A percentile compares a stretch with the other conserved stretches of the same genome.
Evolutionary conservation across 257 asterid genomes (phyloP).

Genomic region (Nicotiana attenuata): DNA sequence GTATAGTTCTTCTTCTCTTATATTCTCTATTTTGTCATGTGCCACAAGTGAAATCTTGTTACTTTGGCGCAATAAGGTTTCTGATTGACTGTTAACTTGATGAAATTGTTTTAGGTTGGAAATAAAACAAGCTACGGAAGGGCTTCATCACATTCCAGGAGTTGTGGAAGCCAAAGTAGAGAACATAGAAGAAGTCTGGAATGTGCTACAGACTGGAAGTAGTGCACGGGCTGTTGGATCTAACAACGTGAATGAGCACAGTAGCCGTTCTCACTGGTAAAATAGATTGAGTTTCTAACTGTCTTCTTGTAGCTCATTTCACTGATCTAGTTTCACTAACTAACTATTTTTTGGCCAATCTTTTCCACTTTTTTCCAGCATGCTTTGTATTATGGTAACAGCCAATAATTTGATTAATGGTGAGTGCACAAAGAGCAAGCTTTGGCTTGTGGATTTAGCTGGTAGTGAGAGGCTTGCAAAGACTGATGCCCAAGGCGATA

Average conservation of each 20-base stretch:
- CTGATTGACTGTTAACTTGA: background rate
- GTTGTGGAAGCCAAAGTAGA: constrained; percentile 84
- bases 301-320: background rate
- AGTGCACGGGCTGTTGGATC: constrained; percentile 92
- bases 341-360: background rate
- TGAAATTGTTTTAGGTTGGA: constrained; percentile 55
- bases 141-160: constrained; percentile 88
- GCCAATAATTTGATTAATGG: constrained; percentile 67
- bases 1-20: constrained; percentile 30
- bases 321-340: background rate
- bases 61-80: background rate
- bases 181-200: constrained; percentile 75
- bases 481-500: constrained; percentile 95
- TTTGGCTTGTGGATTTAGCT: constrained; percentile 99
- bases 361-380: constrained; percentile 37
- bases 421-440: constrained; percentile 91
- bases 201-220: constrained; percentile 90
- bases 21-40: constrained; percentile 5
- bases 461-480: constrained; percentile 98
- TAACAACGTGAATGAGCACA: constrained; percentile 92
- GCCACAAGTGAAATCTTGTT: background rate
- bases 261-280: constrained; percentile 99
- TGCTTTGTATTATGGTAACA: constrained; percentile 84
- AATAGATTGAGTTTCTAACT: background rate
- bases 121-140: constrained; percentile 95